Evolutionary conservation across 768 basidiomycete genomes (phyloP).

Genomic region (Suillus alpinus): DNA sequence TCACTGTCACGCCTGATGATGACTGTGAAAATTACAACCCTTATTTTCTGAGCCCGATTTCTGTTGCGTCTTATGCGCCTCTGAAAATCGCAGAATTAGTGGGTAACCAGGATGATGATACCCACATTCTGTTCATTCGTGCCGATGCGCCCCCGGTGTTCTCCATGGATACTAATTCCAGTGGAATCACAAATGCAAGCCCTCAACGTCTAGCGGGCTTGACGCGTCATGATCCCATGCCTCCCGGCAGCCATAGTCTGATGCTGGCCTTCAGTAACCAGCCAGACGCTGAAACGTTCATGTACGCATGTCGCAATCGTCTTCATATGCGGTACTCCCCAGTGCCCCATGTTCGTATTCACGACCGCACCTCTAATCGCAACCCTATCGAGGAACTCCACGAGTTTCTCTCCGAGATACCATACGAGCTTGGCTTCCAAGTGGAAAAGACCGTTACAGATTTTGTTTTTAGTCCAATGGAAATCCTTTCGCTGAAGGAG

Average conservation of each 20-base stretch:
- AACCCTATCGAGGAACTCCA: conserved; percentile 15
- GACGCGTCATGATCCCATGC: conserved; percentile 19
- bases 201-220: conserved; percentile 24
- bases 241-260: conserved; percentile 28
- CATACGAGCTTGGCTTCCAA: conserved; percentile 37
- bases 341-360: conserved; percentile 14
- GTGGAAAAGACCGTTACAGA: conserved; percentile 35
- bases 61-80: conserved; percentile 21
- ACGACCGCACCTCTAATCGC: conserved; percentile 12
- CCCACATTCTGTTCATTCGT: conserved; percentile 28
- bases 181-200: neutral
- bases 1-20: conserved; percentile 21
- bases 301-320: conserved; percentile 17
- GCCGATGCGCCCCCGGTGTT: conserved; percentile 33
- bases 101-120: conserved; percentile 6
- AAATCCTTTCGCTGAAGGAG: conserved; percentile 21
- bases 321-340: conserved; percentile 18
- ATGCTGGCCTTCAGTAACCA: conserved; percentile 27
- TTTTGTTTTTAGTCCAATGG: conserved; percentile 20
- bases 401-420: conserved; percentile 21
- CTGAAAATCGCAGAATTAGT: conserved; percentile 21
- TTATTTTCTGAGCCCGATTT: neutral
- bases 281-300: conserved; percentile 28
- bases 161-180: neutral
- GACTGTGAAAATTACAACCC: neutral